Conservation (phyloP, 176 grass and related monocot genomes). For the Paspalum vaginatum region DNA sequence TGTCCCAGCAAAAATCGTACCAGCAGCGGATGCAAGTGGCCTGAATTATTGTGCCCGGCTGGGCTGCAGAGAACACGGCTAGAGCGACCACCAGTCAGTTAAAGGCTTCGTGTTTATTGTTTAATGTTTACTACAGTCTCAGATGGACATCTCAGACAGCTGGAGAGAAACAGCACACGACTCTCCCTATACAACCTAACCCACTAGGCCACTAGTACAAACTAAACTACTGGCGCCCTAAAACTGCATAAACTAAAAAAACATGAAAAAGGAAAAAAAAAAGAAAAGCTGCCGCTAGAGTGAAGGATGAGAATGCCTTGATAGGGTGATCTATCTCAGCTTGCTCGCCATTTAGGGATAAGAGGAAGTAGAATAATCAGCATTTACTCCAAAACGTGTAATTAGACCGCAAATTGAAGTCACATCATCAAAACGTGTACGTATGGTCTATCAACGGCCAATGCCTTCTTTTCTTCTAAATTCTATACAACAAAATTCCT, state of each 20-base stretch:
- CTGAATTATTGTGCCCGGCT: no score
- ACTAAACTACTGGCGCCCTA: neutral
- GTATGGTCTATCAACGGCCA: neutral
- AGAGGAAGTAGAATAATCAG: neutral
- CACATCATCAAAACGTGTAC: neutral
- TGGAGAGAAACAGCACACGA: neutral
- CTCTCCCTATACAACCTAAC: neutral
- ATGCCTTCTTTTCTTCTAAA: neutral
- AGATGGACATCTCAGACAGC: neutral
- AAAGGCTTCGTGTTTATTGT: no score
- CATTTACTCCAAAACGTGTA: neutral
- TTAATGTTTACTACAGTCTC: no score
- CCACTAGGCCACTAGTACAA: neutral
- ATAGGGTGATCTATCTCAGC: neutral
- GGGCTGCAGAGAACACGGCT: no score
- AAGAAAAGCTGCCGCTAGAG: neutral
- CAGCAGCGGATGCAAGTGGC: no score
- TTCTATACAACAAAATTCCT: constrained; percentile 55
- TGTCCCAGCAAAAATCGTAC: no score
- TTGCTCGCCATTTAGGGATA: neutral
- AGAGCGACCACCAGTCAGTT: no score
- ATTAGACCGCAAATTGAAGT: neutral
- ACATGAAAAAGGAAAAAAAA: neutral
- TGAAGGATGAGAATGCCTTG: neutral
- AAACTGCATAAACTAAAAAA: neutral